Percentiles rank a stretch among this genome's conserved stretches.
phyloP scores from a whole-genome alignment of 2,329 filamentous ascomycete genomes.

The Apiospora saccharicola region DNA sequence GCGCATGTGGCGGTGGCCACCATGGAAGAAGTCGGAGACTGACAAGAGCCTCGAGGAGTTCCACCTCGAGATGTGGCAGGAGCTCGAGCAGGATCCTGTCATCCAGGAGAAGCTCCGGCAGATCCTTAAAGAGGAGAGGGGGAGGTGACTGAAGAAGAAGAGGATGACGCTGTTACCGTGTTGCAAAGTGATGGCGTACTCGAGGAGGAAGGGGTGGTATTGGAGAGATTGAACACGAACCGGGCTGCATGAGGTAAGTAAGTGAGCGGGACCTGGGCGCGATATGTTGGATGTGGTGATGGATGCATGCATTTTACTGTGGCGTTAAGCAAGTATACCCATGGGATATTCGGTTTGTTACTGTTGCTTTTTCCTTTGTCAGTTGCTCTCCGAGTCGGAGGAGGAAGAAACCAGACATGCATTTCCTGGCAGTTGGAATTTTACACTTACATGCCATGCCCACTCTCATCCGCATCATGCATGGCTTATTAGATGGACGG shows the following conservation, averaged over 20 bases:
- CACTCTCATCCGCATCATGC: not conserved
- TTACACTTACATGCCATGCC: not conserved
- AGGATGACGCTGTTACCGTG: not conserved
- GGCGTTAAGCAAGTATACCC: slow-evolving; percentile 18
- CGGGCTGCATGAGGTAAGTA: not conserved
- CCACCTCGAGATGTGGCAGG: slow-evolving; percentile 64
- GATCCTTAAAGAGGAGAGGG: slow-evolving; percentile 28
- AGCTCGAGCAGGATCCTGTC: slow-evolving; percentile 60
- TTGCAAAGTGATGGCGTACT: not conserved
- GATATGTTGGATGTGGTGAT: slow-evolving; percentile 4
- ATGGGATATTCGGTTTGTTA: not conserved
- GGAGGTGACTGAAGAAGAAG: not conserved
- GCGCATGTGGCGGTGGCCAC: slow-evolving; percentile 57
- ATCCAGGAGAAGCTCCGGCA: slow-evolving; percentile 49
- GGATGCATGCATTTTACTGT: slow-evolving; percentile 19
- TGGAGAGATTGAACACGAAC: not conserved
- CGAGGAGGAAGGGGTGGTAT: slow-evolving; percentile 1
- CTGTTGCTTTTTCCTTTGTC: slow-evolving; percentile 12
- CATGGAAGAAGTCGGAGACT: slow-evolving; percentile 27
- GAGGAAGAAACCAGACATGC: not conserved
- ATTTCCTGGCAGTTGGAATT: not conserved
- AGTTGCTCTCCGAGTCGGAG: not conserved
- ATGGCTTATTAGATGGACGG: not conserved
- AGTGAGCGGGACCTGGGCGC: not conserved
- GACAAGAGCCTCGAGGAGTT: slow-evolving; percentile 54